Conservation (phyloP, 1,284 basidiomycete species). For the Leccinum pachyderme region DNA sequence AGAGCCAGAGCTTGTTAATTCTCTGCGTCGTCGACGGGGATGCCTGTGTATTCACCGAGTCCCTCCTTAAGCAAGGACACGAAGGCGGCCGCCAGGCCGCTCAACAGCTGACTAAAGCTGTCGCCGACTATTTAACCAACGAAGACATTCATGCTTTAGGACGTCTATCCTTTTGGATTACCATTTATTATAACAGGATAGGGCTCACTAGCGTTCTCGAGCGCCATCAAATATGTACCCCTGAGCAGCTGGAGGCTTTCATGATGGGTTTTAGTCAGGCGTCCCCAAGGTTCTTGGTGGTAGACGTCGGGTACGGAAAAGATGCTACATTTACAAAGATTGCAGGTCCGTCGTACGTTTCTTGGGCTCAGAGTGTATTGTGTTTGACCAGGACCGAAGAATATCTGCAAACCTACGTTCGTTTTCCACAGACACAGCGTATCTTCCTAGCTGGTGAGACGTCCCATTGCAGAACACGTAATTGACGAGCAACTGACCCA, state of each 20-base stretch:
- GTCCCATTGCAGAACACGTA: not conserved
- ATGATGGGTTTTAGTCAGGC: slow-evolving; percentile 67
- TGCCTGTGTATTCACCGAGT: slow-evolving; percentile 59
- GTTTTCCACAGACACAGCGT: slow-evolving; percentile 71
- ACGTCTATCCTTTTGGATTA: slow-evolving; percentile 68
- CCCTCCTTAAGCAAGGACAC: slow-evolving; percentile 58
- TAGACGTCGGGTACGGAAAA: slow-evolving; percentile 70
- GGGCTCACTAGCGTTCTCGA: slow-evolving; percentile 51
- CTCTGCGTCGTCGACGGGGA: slow-evolving; percentile 75
- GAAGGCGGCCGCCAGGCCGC: slow-evolving; percentile 68
- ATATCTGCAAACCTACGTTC: slow-evolving; percentile 70
- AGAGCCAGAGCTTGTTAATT: slow-evolving; percentile 64
- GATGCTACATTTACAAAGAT: slow-evolving; percentile 71
- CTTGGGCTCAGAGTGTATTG: not conserved
- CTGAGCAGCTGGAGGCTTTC: slow-evolving; percentile 67
- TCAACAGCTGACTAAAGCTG: slow-evolving; percentile 60
- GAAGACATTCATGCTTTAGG: slow-evolving; percentile 57
- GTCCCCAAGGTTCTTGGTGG: slow-evolving; percentile 63
- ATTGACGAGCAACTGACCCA: slow-evolving; percentile 9
- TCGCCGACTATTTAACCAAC: slow-evolving; percentile 60
- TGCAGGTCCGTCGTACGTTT: slow-evolving; percentile 47
- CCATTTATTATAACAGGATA: slow-evolving; percentile 64
- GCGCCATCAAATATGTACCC: slow-evolving; percentile 52
- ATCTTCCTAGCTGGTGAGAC: slow-evolving; percentile 69
- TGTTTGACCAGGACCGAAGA: slow-evolving; percentile 43